Evolutionary conservation across 2,329 filamentous ascomycete genomes (phyloP).

Genomic region (Neofusicoccum kwambonambiense): DNA sequence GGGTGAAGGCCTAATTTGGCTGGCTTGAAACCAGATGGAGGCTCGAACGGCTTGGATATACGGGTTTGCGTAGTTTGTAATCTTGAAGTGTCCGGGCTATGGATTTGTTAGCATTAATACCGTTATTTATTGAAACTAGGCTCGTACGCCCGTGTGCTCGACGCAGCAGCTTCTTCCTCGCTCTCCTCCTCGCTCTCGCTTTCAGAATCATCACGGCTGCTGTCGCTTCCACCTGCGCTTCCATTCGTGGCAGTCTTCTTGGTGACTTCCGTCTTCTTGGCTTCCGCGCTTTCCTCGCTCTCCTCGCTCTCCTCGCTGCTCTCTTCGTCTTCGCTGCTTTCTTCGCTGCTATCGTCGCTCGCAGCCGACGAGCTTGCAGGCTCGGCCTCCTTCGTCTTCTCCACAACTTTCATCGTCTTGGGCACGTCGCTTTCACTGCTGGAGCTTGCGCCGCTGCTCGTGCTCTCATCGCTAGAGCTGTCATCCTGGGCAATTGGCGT

Average conservation of each 20-base stretch:
- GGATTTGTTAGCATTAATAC: not conserved
- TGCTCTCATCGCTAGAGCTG: constrained; percentile 30
- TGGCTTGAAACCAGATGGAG: constrained; percentile 48
- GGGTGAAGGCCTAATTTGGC: constrained; percentile 47
- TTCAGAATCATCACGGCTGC: constrained; percentile 15
- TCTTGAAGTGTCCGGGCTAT: constrained; percentile 18
- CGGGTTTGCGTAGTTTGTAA: constrained; percentile 21
- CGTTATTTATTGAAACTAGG: constrained; percentile 21
- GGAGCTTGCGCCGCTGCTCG: constrained; percentile 31
- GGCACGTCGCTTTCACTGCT: constrained; percentile 34
- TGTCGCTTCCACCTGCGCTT: not conserved
- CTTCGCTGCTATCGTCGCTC: constrained; percentile 7
- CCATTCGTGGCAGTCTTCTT: not conserved
- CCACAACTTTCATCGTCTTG: constrained; percentile 24
- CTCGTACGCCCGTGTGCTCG: constrained; percentile 20
- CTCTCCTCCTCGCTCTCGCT: constrained; percentile 40
- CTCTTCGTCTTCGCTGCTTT: constrained; percentile 7
- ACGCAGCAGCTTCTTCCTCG: constrained; percentile 22
- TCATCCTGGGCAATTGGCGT: constrained; percentile 28
- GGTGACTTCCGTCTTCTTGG: not conserved
- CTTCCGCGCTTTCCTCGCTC: constrained; percentile 2
- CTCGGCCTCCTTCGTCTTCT: constrained; percentile 25
- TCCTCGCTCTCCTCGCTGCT: constrained; percentile 8
- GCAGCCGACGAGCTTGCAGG: constrained; percentile 19
- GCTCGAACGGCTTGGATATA: constrained; percentile 36